Conservation (phyloP, 1,284 basidiomycete species). For the Rugosomyces carneus region DNA sequence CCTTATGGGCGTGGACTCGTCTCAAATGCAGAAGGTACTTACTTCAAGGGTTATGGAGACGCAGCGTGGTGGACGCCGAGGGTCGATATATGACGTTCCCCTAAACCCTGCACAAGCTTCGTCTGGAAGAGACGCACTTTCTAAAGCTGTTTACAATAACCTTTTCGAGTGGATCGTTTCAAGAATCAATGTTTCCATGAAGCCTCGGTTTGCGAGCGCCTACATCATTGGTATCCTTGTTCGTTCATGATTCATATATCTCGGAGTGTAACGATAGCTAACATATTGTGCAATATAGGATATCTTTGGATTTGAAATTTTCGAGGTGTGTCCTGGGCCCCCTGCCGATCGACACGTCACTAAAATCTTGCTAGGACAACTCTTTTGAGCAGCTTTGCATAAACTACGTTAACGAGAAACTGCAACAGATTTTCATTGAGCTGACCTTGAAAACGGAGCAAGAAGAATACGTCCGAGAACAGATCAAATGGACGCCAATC, state of each 20-base stretch:
- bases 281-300: constrained; percentile 45
- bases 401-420: constrained; percentile 99
- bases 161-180: constrained; percentile 99
- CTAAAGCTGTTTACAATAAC: constrained; percentile 98
- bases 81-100: constrained; percentile 95
- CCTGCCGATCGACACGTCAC: background rate
- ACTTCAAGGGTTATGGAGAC: constrained; percentile 91
- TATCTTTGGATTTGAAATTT: constrained; percentile 98
- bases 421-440: constrained; percentile 99
- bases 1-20: constrained; percentile 83
- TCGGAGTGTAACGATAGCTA: constrained; percentile 2
- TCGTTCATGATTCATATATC: constrained; percentile 18
- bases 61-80: constrained; percentile 84
- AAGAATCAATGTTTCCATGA: constrained; percentile 95
- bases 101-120: constrained; percentile 90
- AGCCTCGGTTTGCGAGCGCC: constrained; percentile 67
- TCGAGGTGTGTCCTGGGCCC: constrained; percentile 51
- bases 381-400: constrained; percentile 99
- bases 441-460: constrained; percentile 98
- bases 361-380: constrained; percentile 63
- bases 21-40: constrained; percentile 80
- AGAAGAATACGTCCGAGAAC: constrained; percentile 97
- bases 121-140: constrained; percentile 86
- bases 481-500: constrained; percentile 99
- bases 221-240: constrained; percentile 94